These are phyloP conservation scores for Tetracladium setigerum DNA, from an alignment of 495 filamentous ascomycete genomes.

Conservation along the genomic window DNA sequence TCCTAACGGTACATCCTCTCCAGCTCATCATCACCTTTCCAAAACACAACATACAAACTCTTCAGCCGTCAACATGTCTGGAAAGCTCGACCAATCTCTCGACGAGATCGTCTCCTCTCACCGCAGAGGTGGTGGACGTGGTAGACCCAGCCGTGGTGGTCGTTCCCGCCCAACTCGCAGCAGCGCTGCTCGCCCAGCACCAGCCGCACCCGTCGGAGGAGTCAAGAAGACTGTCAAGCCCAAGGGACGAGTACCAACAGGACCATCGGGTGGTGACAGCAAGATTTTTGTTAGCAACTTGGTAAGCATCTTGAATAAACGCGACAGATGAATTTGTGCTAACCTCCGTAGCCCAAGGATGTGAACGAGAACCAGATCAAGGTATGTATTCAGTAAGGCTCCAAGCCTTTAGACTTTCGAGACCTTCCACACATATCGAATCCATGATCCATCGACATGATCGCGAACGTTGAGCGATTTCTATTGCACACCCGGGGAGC, in stretches of 20 bases:
- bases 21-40: slow-evolving; percentile 15
- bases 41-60: slow-evolving; percentile 22
- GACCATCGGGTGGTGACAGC: slow-evolving; percentile 60
- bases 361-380: slow-evolving; percentile 93
- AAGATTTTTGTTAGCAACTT: slow-evolving; percentile 98
- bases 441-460: slow-evolving; percentile 12
- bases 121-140: slow-evolving; percentile 34
- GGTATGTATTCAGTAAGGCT: slow-evolving; percentile 84
- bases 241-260: slow-evolving; percentile 56
- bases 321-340: not conserved
- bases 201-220: slow-evolving; percentile 70
- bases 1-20: slow-evolving; percentile 14
- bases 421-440: slow-evolving; percentile 20
- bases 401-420: slow-evolving; percentile 46
- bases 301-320: slow-evolving; percentile 49
- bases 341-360: slow-evolving; percentile 69
- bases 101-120: slow-evolving; percentile 88
- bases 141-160: slow-evolving; percentile 33
- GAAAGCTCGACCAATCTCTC: slow-evolving; percentile 89
- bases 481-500: slow-evolving; percentile 7
- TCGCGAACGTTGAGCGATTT: slow-evolving; percentile 11
- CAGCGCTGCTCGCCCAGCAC: slow-evolving; percentile 40
- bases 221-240: slow-evolving; percentile 72
- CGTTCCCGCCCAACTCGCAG: slow-evolving; percentile 14
- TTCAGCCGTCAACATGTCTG: slow-evolving; percentile 57